phyloP scores from a whole-genome alignment of 2,329 filamentous ascomycete species.

The Rhinocladiella mackenziei region DNA sequence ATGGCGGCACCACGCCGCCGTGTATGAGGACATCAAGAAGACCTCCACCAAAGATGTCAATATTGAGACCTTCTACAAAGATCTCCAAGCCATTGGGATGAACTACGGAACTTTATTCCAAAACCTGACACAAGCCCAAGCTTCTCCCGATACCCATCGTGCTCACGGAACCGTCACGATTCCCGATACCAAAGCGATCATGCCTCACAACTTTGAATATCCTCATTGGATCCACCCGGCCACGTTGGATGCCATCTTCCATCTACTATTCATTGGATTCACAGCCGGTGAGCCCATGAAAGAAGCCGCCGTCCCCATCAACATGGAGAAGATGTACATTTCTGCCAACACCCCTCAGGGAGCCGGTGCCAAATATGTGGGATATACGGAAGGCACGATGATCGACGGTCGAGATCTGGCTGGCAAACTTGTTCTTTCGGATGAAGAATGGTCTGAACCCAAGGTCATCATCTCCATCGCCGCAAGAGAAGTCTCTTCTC shows the following conservation, averaged over 20 bases:
- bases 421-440: neutral
- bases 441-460: neutral
- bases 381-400: neutral
- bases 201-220: slow-evolving; percentile 33
- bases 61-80: too few species aligned
- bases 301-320: slow-evolving; percentile 10
- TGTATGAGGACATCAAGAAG: too few species aligned
- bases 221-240: slow-evolving; percentile 34
- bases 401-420: neutral
- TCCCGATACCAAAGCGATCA: slow-evolving; percentile 30
- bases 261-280: slow-evolving; percentile 30
- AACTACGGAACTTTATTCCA: slow-evolving; percentile 33
- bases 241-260: slow-evolving; percentile 35
- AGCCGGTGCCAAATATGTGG: neutral
- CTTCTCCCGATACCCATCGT: slow-evolving; percentile 23
- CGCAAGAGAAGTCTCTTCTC: neutral
- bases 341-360: neutral
- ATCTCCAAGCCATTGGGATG: slow-evolving; percentile 24
- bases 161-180: slow-evolving; percentile 18
- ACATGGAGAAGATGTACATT: slow-evolving; percentile 19
- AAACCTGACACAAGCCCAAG: slow-evolving; percentile 26
- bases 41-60: too few species aligned
- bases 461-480: neutral
- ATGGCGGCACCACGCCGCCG: too few species aligned
- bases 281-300: slow-evolving; percentile 12